A percentile compares a stretch with the other conserved stretches of the same genome.
These are phyloP conservation scores for Primulina eburnea DNA, from an alignment of 257 asterid species.

Conservation along the genomic window DNA sequence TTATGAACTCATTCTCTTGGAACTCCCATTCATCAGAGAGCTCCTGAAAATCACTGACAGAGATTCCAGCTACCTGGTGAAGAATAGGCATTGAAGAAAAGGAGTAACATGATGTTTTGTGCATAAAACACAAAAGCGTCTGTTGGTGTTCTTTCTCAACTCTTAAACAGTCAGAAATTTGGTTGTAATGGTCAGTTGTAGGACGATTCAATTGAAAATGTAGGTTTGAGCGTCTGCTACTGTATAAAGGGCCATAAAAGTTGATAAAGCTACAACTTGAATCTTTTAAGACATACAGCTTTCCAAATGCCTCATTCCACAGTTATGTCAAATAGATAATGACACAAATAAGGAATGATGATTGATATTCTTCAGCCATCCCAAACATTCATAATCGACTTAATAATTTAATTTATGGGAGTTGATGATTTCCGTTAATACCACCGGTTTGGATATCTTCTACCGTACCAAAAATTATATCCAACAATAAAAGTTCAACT, in stretches of 20 bases:
- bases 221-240: neutral
- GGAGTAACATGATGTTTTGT: slow-evolving; percentile 4
- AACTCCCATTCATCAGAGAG: slow-evolving; percentile 81
- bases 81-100: slow-evolving; percentile 7
- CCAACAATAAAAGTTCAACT: neutral
- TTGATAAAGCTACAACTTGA: neutral
- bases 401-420: no score
- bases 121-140: neutral
- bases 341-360: neutral
- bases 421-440: neutral
- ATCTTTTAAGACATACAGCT: neutral
- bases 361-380: neutral
- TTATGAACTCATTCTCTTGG: slow-evolving; percentile 74
- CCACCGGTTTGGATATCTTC: no score
- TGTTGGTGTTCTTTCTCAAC: neutral
- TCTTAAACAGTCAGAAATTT: neutral
- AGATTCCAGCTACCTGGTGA: slow-evolving; percentile 47
- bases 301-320: neutral
- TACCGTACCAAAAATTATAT: neutral
- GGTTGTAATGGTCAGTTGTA: neutral
- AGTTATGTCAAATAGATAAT: neutral
- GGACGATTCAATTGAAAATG: neutral
- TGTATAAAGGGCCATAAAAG: neutral
- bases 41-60: slow-evolving; percentile 36
- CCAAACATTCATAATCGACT: neutral